These are phyloP conservation scores for Austropuccinia psidii DNA, from an alignment of 1,284 basidiomycete species.

Conservation along the genomic window DNA sequence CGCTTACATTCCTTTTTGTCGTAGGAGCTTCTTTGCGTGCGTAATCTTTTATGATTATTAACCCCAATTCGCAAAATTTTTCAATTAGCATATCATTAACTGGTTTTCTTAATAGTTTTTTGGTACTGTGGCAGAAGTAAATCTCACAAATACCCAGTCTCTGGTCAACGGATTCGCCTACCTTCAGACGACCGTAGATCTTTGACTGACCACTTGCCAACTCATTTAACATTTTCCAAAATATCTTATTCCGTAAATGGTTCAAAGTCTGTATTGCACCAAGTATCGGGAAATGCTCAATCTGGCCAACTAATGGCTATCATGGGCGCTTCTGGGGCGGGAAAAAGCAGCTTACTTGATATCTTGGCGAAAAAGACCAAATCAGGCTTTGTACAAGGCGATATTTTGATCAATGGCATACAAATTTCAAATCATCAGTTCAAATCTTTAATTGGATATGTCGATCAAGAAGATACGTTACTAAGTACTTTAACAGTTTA, in stretches of 20 bases:
- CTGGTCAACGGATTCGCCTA: constrained; percentile 68
- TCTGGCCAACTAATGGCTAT: constrained; percentile 87
- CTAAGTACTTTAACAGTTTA: constrained; percentile 96
- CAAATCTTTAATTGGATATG: constrained; percentile 79
- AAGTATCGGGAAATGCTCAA: constrained; percentile 70
- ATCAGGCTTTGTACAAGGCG: constrained; percentile 65
- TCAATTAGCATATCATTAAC: not conserved
- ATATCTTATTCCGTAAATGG: constrained; percentile 67
- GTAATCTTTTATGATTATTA: constrained; percentile 39
- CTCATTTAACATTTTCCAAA: constrained; percentile 76
- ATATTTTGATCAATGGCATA: constrained; percentile 76
- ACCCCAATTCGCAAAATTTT: not conserved
- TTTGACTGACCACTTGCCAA: constrained; percentile 86
- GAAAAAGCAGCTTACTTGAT: constrained; percentile 92
- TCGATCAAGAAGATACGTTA: constrained; percentile 95
- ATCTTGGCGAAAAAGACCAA: constrained; percentile 86
- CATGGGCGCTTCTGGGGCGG: constrained; percentile 92
- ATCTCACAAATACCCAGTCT: constrained; percentile 51
- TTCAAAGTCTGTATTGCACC: constrained; percentile 63
- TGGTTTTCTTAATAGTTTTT: constrained; percentile 54
- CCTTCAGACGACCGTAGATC: constrained; percentile 71
- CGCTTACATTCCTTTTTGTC: constrained; percentile 59
- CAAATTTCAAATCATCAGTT: constrained; percentile 67
- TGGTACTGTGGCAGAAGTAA: constrained; percentile 78
- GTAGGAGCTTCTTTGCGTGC: constrained; percentile 51